Percentiles rank a stretch among this genome's conserved stretches.
phyloP scores from a whole-genome alignment of 805 yeast genomes.

The Cyberlindnera mycetangii region DNA sequence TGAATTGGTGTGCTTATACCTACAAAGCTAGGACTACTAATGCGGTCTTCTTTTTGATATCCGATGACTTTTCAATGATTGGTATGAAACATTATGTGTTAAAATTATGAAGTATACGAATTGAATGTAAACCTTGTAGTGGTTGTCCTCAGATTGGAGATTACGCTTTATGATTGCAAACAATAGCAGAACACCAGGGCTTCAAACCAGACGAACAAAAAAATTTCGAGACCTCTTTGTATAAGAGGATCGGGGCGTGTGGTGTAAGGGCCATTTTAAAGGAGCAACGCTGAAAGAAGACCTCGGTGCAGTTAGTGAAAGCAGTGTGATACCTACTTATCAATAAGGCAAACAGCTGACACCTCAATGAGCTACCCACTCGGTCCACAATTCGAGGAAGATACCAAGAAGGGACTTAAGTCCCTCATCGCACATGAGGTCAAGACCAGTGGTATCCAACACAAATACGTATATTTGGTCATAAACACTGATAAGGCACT shows the following conservation, averaged over 20 bases:
- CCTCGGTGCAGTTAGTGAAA: too few species aligned
- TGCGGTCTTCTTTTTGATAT: background rate
- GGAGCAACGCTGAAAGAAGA: too few species aligned
- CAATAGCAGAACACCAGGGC: background rate
- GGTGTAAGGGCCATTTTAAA: too few species aligned
- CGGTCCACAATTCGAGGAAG: constrained; percentile 11
- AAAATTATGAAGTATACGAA: constrained; percentile 1
- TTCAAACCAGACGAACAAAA: too few species aligned
- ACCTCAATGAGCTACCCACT: constrained; percentile 13
- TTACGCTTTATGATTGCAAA: background rate
- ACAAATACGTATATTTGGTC: constrained; percentile 31
- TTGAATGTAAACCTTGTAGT: background rate
- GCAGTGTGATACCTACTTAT: background rate
- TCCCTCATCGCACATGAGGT: constrained; percentile 31
- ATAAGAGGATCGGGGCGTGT: too few species aligned
- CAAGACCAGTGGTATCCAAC: constrained; percentile 13
- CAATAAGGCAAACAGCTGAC: too few species aligned
- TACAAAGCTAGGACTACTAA: too few species aligned
- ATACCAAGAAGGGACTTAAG: constrained; percentile 22
- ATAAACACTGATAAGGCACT: constrained; percentile 48
- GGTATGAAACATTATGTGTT: background rate
- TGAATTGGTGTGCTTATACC: too few species aligned
- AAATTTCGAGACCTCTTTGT: too few species aligned
- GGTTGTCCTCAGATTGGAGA: too few species aligned
- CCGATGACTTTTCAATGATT: background rate